Base-by-base conservation (phyloP, 768 basidiomycete species). In the Kwoniella europaea region DNA sequence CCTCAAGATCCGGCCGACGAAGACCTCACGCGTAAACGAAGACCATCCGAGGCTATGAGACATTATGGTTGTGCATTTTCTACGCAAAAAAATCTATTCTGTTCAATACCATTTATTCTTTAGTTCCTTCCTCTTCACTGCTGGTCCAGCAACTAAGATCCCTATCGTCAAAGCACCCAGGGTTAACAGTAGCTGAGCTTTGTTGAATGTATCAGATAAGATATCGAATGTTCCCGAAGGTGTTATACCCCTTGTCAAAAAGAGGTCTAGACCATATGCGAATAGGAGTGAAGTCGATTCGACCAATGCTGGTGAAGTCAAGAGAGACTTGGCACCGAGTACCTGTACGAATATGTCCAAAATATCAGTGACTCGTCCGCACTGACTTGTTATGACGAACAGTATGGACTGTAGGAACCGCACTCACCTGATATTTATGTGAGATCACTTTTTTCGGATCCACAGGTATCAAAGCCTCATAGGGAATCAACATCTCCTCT, bases 161-260 rank as follows among this genome's bases (percentile, higher is more conserved):
- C 90, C 95, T 5, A 88, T 76, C 2, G 86, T 87, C 69, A 98
- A 82, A 0, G 88, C 93, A 0, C 85, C 82, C 43, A 96, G 89
- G 1, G 94, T 98, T 35, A 94, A 83, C 72, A 95, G 88, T 24
- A 98, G 86, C 83, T 98, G 96, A 1, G 85, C 86, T 86, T 98
- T 97, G 86, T 98, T 98, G 84, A 98, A 98, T 78, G 86, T 90
- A 82, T 94, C 91, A 76, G 88, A 92, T 9, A 98, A 88, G 27
- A 97, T 90, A 79, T 98, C 96, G 77, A 98, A 98, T 20, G 93
- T 93, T 52, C 88, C 89, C 12, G 93, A 94, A 1, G 95, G 93
- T 50, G 92, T 88, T 4, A 92, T 87, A 22, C 79, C 79, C 16
- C 93, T 88, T 12, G 92, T 92, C 29, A 90, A 85, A 87, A 98